phyloP scores from a whole-genome alignment of 495 filamentous ascomycete genomes.

The Penicillium longicatenatum region DNA sequence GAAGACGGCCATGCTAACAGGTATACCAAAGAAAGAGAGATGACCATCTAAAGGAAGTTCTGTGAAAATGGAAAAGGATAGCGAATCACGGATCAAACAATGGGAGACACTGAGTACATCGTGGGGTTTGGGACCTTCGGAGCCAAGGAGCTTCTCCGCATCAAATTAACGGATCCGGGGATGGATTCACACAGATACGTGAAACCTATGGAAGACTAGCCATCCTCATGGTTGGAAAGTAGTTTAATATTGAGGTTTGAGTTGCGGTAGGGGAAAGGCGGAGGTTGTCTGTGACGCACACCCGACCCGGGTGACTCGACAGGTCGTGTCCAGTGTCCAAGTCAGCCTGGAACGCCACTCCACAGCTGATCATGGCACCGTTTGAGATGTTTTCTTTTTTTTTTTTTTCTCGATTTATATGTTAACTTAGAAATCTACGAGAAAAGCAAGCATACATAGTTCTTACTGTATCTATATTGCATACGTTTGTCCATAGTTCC shows the following conservation, averaged over 20 bases:
- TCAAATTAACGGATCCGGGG: constrained; percentile 22
- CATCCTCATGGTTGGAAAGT: constrained; percentile 3
- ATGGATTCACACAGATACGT: constrained; percentile 31
- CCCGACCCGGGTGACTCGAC: constrained; percentile 37
- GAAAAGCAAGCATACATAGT: constrained; percentile 1
- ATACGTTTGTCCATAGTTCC: neutral
- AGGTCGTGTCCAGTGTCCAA: constrained; percentile 18
- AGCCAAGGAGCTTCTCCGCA: constrained; percentile 50
- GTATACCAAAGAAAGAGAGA: constrained; percentile 13
- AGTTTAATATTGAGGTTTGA: constrained; percentile 7
- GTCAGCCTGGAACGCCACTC: constrained; percentile 27
- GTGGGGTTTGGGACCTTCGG: constrained; percentile 34
- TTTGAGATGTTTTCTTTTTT: neutral
- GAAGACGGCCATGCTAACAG: constrained; percentile 45
- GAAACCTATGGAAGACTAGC: constrained; percentile 19
- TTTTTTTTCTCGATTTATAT: neutral
- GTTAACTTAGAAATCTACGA: neutral
- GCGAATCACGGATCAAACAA: constrained; percentile 12
- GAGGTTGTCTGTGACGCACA: constrained; percentile 32
- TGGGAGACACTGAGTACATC: constrained; percentile 25
- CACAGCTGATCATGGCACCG: constrained; percentile 15
- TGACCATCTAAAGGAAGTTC: constrained; percentile 1
- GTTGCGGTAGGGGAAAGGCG: constrained; percentile 13
- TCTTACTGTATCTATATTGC: neutral
- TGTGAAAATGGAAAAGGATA: neutral